Evolutionary conservation across 129 eudicot species (phyloP).

Genomic region (Apium graveolens): DNA sequence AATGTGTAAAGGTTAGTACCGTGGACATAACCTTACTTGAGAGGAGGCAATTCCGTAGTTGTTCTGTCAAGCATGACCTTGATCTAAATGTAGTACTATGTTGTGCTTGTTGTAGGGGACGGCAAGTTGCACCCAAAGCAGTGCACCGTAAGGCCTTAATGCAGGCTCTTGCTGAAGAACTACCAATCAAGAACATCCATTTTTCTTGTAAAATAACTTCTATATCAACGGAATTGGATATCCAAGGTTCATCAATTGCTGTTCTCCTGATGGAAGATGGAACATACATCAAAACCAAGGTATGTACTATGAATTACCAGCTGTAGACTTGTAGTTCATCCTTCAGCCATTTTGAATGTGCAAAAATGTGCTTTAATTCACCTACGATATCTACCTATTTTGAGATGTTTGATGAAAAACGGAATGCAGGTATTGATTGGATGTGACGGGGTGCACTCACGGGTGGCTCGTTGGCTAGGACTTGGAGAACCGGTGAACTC

Average conservation of each 20-base stretch:
- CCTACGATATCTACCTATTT: too few species aligned
- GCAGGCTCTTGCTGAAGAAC: slow-evolving; percentile 15
- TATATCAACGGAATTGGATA: slow-evolving; percentile 1
- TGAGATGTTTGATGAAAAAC: neutral
- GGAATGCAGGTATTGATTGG: slow-evolving; percentile 16
- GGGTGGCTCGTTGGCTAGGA: slow-evolving; percentile 17
- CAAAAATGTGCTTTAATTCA: neutral
- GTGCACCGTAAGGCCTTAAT: slow-evolving; percentile 17
- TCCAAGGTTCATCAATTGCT: neutral
- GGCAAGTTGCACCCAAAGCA: slow-evolving; percentile 2
- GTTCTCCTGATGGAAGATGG: slow-evolving; percentile 8
- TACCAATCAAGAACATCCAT: neutral
- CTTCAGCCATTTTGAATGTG: neutral
- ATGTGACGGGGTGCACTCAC: slow-evolving; percentile 23
- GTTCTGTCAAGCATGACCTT: too few species aligned
- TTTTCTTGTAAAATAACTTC: slow-evolving; percentile 13
- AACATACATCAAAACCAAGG: slow-evolving; percentile 13
- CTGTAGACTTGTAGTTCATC: neutral
- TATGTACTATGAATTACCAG: neutral
- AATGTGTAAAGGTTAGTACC: too few species aligned
- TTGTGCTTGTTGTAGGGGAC: neutral
- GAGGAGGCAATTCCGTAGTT: too few species aligned
- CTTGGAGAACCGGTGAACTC: slow-evolving; percentile 1
- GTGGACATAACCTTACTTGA: too few species aligned
- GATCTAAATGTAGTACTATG: neutral